Conservation (phyloP, 768 basidiomycete species). For the Russula vinacea region DNA sequence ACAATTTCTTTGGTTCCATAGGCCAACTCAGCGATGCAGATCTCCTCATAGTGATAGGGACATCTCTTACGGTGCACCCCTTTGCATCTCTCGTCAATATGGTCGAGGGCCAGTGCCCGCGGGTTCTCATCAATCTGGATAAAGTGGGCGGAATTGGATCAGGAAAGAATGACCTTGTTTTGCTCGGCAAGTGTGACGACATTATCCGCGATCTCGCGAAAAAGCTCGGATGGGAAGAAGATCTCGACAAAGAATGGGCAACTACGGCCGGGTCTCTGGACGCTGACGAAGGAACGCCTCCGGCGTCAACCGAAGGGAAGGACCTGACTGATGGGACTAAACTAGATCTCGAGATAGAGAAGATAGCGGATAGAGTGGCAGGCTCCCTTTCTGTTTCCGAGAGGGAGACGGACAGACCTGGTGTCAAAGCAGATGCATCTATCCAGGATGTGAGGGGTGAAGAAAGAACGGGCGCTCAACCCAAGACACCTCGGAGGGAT, state of each 20-base stretch:
- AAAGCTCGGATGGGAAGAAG: slow-evolving; percentile 29
- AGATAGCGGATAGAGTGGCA: slow-evolving; percentile 12
- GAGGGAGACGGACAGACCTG: slow-evolving; percentile 5
- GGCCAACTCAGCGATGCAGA: slow-evolving; percentile 63
- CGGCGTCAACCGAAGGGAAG: background rate
- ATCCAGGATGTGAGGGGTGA: background rate
- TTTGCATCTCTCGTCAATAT: slow-evolving; percentile 26
- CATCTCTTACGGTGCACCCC: slow-evolving; percentile 30
- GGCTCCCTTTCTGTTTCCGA: slow-evolving; percentile 14
- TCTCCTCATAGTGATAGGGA: slow-evolving; percentile 40
- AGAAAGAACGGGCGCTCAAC: background rate
- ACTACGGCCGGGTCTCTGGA: slow-evolving; percentile 18
- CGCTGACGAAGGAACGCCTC: background rate
- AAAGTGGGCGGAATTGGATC: slow-evolving; percentile 25
- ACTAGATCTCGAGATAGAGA: slow-evolving; percentile 20
- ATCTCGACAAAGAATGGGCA: slow-evolving; percentile 25
- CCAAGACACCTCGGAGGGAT: slow-evolving; percentile 3
- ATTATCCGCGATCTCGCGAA: slow-evolving; percentile 26
- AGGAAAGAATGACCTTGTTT: slow-evolving; percentile 23
- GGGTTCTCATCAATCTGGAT: slow-evolving; percentile 30
- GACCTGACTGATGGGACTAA: background rate
- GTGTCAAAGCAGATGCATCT: background rate
- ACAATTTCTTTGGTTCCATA: slow-evolving; percentile 57
- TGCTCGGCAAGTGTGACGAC: slow-evolving; percentile 30
- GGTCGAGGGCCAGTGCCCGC: slow-evolving; percentile 22